Evolutionary conservation across 2,329 filamentous ascomycete species (phyloP), one percentile per base, ranked within the genome.

Genomic region (Dactylellina leptospora): DNA sequence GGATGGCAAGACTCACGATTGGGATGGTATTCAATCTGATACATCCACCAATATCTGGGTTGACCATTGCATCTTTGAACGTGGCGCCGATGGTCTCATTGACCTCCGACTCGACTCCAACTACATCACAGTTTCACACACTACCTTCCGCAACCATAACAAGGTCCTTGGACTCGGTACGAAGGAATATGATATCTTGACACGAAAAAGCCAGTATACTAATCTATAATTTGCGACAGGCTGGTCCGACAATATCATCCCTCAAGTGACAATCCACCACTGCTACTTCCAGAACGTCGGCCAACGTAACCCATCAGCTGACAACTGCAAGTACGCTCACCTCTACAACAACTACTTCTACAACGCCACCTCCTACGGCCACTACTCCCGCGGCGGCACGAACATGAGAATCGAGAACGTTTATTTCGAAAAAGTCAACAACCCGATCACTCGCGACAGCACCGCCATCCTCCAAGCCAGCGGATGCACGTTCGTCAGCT

Each of bases 1-100:
- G 63, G 55, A 61, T 1, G 63, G 63, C 5, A 69, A 69, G 23
- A 69, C 63, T 16, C 47, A 69, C 23, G 75, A 76, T 36, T 76
- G 69, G 68, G 75, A 76, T 55, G 74, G 74, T 20, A 76, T 76
- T n/a, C 75, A 76, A 13, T 74, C 75, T 38, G 75, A 76, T 59
- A 74, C 74, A 13, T 73, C 68, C 5, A 58, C 50, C 20, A 76
- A 76, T 22, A 75, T 76, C 28, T 76, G 75, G 75, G 73, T 76
- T 38, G 75, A 76, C 54, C 75, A 76, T 30, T 73, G 64, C 53
- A 70, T 75, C 44, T 69, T 76, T 38, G 72, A 73, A 13, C 66
- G 73, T 44, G 74, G 71, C 18, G 75, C 73, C 18, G 75, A 76
- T 38, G 75, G 75, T 13, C 60, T 76, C n/a, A 74, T 76, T 42